Evolutionary conservation across 2,329 filamentous ascomycete genomes (phyloP).

Genomic region (Calonectria leucothoes): DNA sequence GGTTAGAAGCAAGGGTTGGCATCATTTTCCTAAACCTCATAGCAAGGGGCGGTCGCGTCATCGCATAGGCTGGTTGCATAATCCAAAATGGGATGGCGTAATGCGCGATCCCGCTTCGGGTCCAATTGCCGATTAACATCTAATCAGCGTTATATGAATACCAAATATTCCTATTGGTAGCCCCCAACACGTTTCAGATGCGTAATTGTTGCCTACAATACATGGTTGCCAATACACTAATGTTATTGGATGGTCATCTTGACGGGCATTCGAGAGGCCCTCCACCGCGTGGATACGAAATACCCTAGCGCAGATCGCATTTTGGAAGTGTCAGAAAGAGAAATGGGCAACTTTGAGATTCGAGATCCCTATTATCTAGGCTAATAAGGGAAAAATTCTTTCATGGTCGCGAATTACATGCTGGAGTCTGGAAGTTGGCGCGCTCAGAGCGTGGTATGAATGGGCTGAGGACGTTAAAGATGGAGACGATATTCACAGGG

Average conservation of each 20-base stretch:
- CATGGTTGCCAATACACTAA: background rate
- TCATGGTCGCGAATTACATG: too few relatives aligned
- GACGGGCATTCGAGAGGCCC: background rate
- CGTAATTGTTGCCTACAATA: background rate
- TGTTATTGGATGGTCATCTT: too few relatives aligned
- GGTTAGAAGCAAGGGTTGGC: background rate
- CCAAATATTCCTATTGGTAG: background rate
- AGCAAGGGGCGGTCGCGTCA: background rate
- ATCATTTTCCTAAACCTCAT: background rate
- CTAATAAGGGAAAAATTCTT: background rate
- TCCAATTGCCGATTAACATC: background rate
- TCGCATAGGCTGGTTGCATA: background rate
- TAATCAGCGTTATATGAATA: background rate
- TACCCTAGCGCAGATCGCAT: background rate
- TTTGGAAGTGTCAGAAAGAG: background rate
- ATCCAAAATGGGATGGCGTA: background rate
- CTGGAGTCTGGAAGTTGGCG: too few relatives aligned
- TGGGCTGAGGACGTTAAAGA: too few relatives aligned
- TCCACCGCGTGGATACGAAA: background rate
- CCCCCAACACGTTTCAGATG: background rate
- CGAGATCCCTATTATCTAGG: background rate
- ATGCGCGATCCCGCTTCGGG: background rate
- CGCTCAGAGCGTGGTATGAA: too few relatives aligned
- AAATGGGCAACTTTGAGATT: background rate
- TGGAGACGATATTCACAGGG: background rate